Conservation (phyloP, 208 protist genomes). For the Acanthamoeba culbertsoni region DNA sequence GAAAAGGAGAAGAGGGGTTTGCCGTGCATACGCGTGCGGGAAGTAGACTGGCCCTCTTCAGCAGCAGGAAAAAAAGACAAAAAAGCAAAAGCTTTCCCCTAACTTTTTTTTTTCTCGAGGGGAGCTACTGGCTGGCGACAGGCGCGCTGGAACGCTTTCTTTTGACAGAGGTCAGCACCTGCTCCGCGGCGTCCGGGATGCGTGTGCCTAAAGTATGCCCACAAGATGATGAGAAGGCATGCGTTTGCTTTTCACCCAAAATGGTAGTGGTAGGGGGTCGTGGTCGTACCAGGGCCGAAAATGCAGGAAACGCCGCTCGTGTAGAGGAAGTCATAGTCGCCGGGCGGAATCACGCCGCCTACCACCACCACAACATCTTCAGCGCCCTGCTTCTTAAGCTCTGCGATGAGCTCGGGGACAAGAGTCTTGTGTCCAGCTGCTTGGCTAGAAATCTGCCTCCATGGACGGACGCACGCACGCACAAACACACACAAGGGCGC, state of each 20-base stretch:
- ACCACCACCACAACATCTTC: constrained; percentile 72
- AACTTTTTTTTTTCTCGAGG: not conserved
- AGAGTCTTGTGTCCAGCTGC: constrained; percentile 89
- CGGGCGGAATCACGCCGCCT: constrained; percentile 82
- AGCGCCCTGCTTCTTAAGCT: constrained; percentile 83
- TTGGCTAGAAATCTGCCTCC: constrained; percentile 68
- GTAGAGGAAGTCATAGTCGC: constrained; percentile 91
- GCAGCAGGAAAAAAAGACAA: not conserved
- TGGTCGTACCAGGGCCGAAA: constrained; percentile 90
- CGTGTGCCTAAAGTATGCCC: not conserved
- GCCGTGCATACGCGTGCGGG: too few relatives aligned
- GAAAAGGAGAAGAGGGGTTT: too few relatives aligned
- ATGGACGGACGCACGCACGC: not conserved
- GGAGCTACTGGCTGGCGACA: not conserved
- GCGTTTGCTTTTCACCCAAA: not conserved
- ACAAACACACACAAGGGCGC: not conserved
- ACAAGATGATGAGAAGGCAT: not conserved
- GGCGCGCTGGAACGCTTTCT: not conserved
- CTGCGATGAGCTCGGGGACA: constrained; percentile 89
- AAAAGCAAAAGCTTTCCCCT: not conserved
- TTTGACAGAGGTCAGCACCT: not conserved
- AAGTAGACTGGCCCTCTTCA: too few relatives aligned
- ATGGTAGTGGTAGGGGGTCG: not conserved
- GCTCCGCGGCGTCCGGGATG: not conserved
- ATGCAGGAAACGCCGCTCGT: constrained; percentile 90